These are phyloP conservation scores for Vitis rotundifolia DNA, from an alignment of 164 flowering plant genomes.

Conservation along the genomic window DNA sequence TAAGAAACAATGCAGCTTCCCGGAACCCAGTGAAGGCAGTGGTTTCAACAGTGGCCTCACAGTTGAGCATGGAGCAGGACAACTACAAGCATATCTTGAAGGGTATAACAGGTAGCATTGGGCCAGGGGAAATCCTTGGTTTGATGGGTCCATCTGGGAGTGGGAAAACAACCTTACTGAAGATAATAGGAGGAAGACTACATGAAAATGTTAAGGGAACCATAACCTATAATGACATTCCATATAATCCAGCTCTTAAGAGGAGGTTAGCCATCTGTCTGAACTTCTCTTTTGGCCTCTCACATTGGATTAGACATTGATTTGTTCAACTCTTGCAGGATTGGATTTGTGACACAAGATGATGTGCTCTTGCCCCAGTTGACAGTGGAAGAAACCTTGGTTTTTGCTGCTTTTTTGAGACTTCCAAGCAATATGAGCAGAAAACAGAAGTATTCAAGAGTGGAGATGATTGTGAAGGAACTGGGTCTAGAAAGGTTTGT, in stretches of 20 bases:
- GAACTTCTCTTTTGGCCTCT: not conserved
- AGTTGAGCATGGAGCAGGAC: slow-evolving; percentile 48
- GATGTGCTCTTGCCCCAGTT: slow-evolving; percentile 89
- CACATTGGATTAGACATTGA: not conserved
- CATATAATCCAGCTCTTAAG: slow-evolving; percentile 77
- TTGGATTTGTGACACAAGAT: slow-evolving; percentile 97
- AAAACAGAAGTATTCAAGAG: slow-evolving; percentile 68
- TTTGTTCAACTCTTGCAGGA: slow-evolving; percentile 40
- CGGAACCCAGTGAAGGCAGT: slow-evolving; percentile 63
- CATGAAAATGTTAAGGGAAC: slow-evolving; percentile 71
- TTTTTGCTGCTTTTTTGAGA: slow-evolving; percentile 84
- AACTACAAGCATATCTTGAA: slow-evolving; percentile 74
- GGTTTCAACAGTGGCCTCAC: slow-evolving; percentile 59
- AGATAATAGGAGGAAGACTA: slow-evolving; percentile 81
- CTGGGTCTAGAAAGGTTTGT: slow-evolving; percentile 93
- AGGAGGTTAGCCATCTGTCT: slow-evolving; percentile 51
- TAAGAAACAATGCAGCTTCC: slow-evolving; percentile 36
- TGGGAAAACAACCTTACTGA: slow-evolving; percentile 89
- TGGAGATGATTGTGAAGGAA: slow-evolving; percentile 71
- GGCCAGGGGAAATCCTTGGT: slow-evolving; percentile 91
- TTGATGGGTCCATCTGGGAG: slow-evolving; percentile 99
- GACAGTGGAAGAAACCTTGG: slow-evolving; percentile 89
- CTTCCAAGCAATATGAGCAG: slow-evolving; percentile 77
- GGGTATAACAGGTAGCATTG: slow-evolving; percentile 86
- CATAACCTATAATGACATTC: slow-evolving; percentile 75